Conservation (phyloP, 345 rosid genomes). For the Eucalyptus sp. region DNA sequence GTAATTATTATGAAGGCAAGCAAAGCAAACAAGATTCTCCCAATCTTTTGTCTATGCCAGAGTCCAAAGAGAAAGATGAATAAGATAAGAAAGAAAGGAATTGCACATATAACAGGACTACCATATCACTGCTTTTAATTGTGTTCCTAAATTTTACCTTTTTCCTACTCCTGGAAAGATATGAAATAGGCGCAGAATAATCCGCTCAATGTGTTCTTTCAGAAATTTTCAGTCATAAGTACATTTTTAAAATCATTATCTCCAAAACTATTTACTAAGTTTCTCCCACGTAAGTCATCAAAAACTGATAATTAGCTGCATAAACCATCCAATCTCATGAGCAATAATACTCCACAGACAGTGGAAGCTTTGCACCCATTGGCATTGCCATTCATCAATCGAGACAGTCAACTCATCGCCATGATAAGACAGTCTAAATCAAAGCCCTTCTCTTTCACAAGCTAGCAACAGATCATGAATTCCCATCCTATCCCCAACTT, state of each 20-base stretch:
- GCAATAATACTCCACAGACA: background rate
- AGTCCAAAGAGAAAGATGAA: background rate
- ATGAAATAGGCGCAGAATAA: accelerated
- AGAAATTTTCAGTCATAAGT: background rate
- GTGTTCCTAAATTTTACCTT: background rate
- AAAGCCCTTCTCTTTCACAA: background rate
- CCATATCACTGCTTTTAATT: background rate
- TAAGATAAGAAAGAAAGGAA: background rate
- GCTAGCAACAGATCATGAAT: background rate
- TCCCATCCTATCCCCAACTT: background rate
- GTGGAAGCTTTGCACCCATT: background rate
- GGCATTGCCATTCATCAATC: background rate
- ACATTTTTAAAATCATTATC: background rate
- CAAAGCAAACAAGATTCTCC: background rate
- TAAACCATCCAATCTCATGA: background rate
- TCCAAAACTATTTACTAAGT: background rate
- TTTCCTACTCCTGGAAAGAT: background rate
- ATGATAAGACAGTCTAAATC: background rate
- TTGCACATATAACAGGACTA: background rate
- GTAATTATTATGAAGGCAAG: background rate
- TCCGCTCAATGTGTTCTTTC: background rate
- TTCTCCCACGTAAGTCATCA: background rate
- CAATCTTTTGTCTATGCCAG: background rate
- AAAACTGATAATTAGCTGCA: background rate
- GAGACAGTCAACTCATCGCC: background rate